phyloP scores from a whole-genome alignment of 2,329 filamentous ascomycete species.

The Aspergillus oerlinghausenensis region DNA sequence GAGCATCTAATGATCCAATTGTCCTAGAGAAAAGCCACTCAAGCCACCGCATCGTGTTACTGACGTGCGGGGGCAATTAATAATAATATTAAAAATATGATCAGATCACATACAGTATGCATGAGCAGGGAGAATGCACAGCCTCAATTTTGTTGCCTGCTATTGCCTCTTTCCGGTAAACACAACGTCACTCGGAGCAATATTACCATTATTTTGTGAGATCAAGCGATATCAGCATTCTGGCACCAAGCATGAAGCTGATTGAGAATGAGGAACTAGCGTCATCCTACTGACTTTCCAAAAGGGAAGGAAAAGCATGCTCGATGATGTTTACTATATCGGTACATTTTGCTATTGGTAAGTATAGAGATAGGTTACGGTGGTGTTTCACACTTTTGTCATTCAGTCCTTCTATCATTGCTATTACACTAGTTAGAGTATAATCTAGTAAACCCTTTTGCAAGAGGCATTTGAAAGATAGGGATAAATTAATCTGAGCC shows the following conservation, averaged over 20 bases:
- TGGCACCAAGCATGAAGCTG: conserved; percentile 3
- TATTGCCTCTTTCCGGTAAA: conserved; percentile 1
- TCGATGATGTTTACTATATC: background rate
- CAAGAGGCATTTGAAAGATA: too few species aligned
- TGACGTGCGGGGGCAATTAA: conserved; percentile 19
- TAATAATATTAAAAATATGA: background rate
- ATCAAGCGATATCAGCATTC: conserved; percentile 3
- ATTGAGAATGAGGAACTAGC: background rate
- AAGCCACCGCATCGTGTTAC: conserved; percentile 17
- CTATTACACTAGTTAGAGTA: background rate
- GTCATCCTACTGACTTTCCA: conserved; percentile 14
- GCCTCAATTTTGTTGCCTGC: conserved; percentile 22
- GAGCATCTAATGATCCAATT: background rate
- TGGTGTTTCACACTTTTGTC: too few species aligned
- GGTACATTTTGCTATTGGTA: background rate
- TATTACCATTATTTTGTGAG: background rate
- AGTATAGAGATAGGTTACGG: background rate
- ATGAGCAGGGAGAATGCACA: conserved; percentile 21
- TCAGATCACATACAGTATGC: background rate
- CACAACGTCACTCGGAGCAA: conserved; percentile 13
- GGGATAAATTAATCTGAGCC: background rate
- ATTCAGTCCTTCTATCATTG: background rate
- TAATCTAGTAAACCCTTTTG: too few species aligned
- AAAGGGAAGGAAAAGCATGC: background rate
- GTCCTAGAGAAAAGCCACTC: conserved; percentile 8